These are phyloP conservation scores for Candida nemodendra DNA, from an alignment of 805 yeast species.

Conservation along the genomic window DNA sequence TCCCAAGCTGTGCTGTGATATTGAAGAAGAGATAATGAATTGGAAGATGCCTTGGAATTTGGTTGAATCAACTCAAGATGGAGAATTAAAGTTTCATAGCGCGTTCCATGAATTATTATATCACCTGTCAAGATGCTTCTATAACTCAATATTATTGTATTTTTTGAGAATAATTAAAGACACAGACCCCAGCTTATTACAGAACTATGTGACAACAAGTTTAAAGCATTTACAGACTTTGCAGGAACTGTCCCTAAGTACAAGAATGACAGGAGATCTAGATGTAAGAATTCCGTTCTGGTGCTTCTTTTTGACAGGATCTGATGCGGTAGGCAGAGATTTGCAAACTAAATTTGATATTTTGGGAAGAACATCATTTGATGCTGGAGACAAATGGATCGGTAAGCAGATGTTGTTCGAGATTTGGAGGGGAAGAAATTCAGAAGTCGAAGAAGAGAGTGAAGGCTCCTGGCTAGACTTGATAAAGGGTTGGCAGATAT, in stretches of 20 bases:
- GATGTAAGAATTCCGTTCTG: constrained; percentile 45
- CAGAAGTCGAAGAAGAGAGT: constrained; percentile 20
- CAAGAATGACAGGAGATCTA: constrained; percentile 21
- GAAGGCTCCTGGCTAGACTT: constrained; percentile 51
- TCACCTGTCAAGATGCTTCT: constrained; percentile 40
- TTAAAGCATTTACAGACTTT: constrained; percentile 37
- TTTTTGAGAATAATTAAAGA: constrained; percentile 48
- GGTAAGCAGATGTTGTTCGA: constrained; percentile 53
- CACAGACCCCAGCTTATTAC: constrained; percentile 34
- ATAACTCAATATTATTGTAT: constrained; percentile 43
- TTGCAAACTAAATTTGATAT: constrained; percentile 36
- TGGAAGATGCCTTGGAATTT: constrained; percentile 51
- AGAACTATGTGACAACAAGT: constrained; percentile 34
- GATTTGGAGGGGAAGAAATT: constrained; percentile 45
- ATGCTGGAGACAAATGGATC: constrained; percentile 48
- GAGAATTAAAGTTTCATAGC: constrained; percentile 31
- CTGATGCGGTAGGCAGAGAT: constrained; percentile 35
- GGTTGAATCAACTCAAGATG: constrained; percentile 22
- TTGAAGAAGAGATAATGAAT: constrained; percentile 46
- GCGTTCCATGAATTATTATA: constrained; percentile 41
- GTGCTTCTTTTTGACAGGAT: constrained; percentile 46
- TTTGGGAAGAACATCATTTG: constrained; percentile 33
- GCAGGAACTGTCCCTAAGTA: constrained; percentile 18
- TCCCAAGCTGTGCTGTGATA: constrained; percentile 53
- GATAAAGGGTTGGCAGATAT: constrained; percentile 52